phyloP scores from a whole-genome alignment of 2,329 filamentous ascomycete species.

The Tolypocladium amazonense region DNA sequence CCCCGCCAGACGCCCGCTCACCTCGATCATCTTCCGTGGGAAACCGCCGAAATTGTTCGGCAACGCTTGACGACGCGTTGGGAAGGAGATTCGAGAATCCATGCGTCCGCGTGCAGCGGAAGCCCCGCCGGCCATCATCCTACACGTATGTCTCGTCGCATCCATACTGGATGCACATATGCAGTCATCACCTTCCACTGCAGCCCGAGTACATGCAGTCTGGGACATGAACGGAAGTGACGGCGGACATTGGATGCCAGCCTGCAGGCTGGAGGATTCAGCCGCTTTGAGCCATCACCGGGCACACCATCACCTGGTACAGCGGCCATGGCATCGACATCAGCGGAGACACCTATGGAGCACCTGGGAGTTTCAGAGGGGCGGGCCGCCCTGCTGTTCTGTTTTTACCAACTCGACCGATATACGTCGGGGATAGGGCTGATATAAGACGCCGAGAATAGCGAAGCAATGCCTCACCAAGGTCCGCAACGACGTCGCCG shows the following conservation, averaged over 20 bases:
- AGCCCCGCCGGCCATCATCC: not conserved
- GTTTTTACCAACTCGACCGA: not conserved
- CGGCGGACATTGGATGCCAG: not conserved
- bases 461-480: not conserved
- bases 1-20: not conserved
- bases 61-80: not conserved
- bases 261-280: not conserved
- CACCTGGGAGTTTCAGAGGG: not conserved
- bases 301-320: not conserved
- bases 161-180: not conserved
- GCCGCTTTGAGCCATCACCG: not conserved
- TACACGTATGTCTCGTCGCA: not conserved
- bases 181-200: not conserved
- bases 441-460: constrained; percentile 1
- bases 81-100: not conserved
- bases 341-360: too few species aligned
- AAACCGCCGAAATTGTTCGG: not conserved
- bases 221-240: not conserved
- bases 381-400: not conserved
- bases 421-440: not conserved
- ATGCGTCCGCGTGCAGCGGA: not conserved
- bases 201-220: not conserved
- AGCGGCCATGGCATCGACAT: too few species aligned
- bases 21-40: not conserved
- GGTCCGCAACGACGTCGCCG: not conserved